Conservation (phyloP, 1,284 basidiomycete genomes). For the Mycena sp. region DNA sequence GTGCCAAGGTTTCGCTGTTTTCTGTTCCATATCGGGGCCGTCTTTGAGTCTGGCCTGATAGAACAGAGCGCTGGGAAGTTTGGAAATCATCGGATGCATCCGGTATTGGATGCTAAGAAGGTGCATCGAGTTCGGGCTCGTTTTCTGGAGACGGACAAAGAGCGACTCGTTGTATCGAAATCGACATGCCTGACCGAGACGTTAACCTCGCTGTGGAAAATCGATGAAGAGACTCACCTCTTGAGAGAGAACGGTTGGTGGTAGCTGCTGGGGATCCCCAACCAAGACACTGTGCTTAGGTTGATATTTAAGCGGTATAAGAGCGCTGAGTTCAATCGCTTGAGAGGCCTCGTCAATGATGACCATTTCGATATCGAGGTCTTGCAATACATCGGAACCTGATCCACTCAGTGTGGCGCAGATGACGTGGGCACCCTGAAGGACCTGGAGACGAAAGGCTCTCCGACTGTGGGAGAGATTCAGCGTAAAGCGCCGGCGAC, state of each 20-base stretch:
- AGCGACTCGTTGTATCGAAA: slow-evolving; percentile 92
- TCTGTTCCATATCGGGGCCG: slow-evolving; percentile 88
- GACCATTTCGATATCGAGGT: slow-evolving; percentile 93
- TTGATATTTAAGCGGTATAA: slow-evolving; percentile 95
- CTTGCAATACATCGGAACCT: slow-evolving; percentile 89
- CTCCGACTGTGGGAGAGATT: slow-evolving; percentile 65
- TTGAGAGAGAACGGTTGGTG: slow-evolving; percentile 94
- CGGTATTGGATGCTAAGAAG: slow-evolving; percentile 98
- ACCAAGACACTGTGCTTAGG: slow-evolving; percentile 93
- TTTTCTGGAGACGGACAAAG: slow-evolving; percentile 92
- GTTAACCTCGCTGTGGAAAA: background rate
- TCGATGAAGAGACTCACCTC: slow-evolving; percentile 57
- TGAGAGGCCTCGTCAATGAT: slow-evolving; percentile 99
- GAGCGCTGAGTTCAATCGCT: slow-evolving; percentile 94
- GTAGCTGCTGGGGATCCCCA: slow-evolving; percentile 97
- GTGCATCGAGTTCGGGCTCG: slow-evolving; percentile 85
- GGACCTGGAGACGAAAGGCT: slow-evolving; percentile 79
- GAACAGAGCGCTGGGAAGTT: slow-evolving; percentile 90
- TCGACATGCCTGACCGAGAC: slow-evolving; percentile 68
- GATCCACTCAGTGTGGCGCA: slow-evolving; percentile 94
- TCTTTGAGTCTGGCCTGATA: slow-evolving; percentile 88
- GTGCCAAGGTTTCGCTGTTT: slow-evolving; percentile 93
- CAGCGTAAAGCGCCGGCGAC: slow-evolving; percentile 61
- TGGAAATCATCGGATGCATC: slow-evolving; percentile 98
- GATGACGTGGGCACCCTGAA: slow-evolving; percentile 92